Evolutionary conservation across 1,284 basidiomycete species (phyloP), one percentile per base, ranked within the genome.

Genomic region (Thelephora terrestris): DNA sequence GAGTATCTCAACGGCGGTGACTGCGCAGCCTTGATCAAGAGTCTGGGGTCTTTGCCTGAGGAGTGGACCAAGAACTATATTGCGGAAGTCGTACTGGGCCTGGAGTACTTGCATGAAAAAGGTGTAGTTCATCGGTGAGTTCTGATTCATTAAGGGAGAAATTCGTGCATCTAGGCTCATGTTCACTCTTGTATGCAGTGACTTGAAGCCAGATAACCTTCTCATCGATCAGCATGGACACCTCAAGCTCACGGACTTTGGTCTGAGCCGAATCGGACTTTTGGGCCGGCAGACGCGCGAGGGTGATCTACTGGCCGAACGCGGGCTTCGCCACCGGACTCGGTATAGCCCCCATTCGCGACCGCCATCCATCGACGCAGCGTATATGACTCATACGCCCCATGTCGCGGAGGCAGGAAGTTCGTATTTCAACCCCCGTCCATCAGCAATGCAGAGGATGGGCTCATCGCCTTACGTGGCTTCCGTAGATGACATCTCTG

Each of bases 1-100:
- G 96, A 99, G 67, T 95, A 95, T 61, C 75, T 94, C 35, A 96
- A 92, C 59, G 96, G 96, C 35, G 96, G 96, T 17, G 96, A 99
- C 61, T 98, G 95, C 61, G 92, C 93, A 5, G 91, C 92, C 4
- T 76, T 99, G 50, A 89, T 98, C 76, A 99, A 99, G 69, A 87
- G 88, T 16, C 64, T 99, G n/a, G 96, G 94, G 7, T 85, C 78
- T 17, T 68, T 99, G 27, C 87, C 92, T 0, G 93, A 99, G 65
- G 93, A 97, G 57, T 99, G 96, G 96, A 87, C 94, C 2, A 83
- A 84, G 64, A 89, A 94, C 60, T 99, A 98, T 64, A 82, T 96
- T 49, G 96, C 95, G 1, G 96, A 99, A 61, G 91, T 99, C 16
- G 83, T 94, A 16, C 74, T 98, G 52, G 96, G 95, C 25, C 70